These are phyloP conservation scores for Strobilomyces dryophilus DNA, from an alignment of 768 basidiomycete genomes.

Conservation along the genomic window DNA sequence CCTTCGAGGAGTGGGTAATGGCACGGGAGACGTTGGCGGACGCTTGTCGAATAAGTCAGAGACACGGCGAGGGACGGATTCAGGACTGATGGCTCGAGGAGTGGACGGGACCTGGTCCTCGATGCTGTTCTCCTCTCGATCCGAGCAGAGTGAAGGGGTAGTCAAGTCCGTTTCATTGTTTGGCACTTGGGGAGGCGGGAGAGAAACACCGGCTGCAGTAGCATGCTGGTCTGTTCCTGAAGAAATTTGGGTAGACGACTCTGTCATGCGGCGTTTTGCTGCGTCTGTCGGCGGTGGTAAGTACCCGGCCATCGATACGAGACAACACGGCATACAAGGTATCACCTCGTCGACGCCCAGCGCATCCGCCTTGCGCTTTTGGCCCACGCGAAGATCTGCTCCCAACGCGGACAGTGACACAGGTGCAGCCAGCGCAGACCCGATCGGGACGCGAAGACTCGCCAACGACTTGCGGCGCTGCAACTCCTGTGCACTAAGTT, in stretches of 20 bases:
- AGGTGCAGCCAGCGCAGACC: constrained; percentile 21
- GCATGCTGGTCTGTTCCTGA: constrained; percentile 10
- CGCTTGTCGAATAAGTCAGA: constrained; percentile 53
- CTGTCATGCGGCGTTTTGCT: constrained; percentile 38
- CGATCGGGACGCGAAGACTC: constrained; percentile 24
- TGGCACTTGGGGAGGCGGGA: constrained; percentile 24
- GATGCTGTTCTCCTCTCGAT: constrained; percentile 44
- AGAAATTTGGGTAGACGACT: constrained; percentile 26
- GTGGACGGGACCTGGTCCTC: constrained; percentile 47
- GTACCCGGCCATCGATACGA: neutral
- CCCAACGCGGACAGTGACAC: constrained; percentile 8
- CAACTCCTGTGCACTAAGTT: constrained; percentile 17
- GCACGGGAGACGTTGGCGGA: constrained; percentile 62
- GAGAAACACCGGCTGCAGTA: constrained; percentile 12
- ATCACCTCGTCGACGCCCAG: constrained; percentile 23
- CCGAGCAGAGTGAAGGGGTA: constrained; percentile 74
- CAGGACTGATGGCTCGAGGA: constrained; percentile 28
- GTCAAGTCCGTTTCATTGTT: constrained; percentile 38
- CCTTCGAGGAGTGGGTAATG: constrained; percentile 46
- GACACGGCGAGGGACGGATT: constrained; percentile 12
- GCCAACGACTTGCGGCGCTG: constrained; percentile 25
- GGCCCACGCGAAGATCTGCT: constrained; percentile 8
- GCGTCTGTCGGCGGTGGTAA: constrained; percentile 8
- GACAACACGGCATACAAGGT: constrained; percentile 30
- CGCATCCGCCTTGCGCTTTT: constrained; percentile 33